These are phyloP conservation scores for Galeopsis tetrahit DNA, from an alignment of 257 asterid species.

Conservation along the genomic window DNA sequence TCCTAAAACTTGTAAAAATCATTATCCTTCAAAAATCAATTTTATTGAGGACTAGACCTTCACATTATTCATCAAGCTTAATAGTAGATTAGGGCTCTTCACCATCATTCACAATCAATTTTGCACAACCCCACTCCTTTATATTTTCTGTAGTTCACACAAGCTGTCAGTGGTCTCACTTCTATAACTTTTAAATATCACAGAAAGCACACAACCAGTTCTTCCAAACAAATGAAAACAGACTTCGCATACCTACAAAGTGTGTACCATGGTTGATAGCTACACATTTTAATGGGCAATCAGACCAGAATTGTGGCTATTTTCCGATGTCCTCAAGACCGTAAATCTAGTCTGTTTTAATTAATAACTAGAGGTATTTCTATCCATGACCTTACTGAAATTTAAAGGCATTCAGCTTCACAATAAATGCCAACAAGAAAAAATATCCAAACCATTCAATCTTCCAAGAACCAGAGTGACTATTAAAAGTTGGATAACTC, in stretches of 20 bases:
- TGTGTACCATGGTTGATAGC: background rate
- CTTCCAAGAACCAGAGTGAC: slow-evolving; percentile 9
- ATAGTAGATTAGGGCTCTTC: background rate
- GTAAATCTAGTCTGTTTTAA: background rate
- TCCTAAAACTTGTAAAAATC: background rate
- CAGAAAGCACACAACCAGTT: background rate
- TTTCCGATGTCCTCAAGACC: background rate
- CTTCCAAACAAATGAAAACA: background rate
- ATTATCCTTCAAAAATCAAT: background rate
- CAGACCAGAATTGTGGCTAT: background rate
- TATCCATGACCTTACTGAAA: slow-evolving; percentile 18
- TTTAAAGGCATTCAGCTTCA: slow-evolving; percentile 12
- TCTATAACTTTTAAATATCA: background rate
- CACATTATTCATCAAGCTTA: background rate
- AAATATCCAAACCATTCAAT: background rate
- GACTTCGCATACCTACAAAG: background rate
- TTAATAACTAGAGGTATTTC: background rate
- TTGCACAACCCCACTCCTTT: slow-evolving; percentile 3
- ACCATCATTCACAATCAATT: background rate
- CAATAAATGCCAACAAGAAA: background rate
- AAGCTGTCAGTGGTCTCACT: background rate
- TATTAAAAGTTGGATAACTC: background rate
- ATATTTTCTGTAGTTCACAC: background rate
- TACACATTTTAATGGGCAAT: slow-evolving; percentile 1
- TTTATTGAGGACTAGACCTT: background rate